Evolutionary conservation across 306 rosid genomes (phyloP), one percentile per base, ranked within the genome.

Genomic region (Prunus mira): DNA sequence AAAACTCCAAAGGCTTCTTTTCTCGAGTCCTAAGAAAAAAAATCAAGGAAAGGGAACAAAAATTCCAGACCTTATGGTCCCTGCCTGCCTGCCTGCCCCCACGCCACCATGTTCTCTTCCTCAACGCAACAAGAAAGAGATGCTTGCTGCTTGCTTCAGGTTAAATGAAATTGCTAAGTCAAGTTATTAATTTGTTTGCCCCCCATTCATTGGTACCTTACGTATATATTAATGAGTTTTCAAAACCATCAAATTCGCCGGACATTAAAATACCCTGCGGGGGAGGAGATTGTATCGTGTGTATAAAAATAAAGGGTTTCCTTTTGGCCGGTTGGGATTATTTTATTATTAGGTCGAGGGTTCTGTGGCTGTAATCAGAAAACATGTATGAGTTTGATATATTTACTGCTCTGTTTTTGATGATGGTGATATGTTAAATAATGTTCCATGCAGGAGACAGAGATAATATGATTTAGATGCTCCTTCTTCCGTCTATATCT

Each of bases 341-440:
- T 18, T 32, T 30, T 64, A 64, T 64, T 56, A 20, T 64, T 20
- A 20, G 68, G 43, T 30, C 20, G 67, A 28, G 45, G 12, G 46
- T 14, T 61, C 6, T 27, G 56, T 51, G 20, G 17, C 6, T 51
- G 2, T 12, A 65, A 65, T 38, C 12, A 6, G 17, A 22, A 47
- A 69, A 18, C 41, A 70, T 11, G 46, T 51, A 28, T 18, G 27
- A 69, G 60, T 34, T 49, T 28, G 12, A 28, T 10, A 17, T 52
- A 20, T 22, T 25, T 12, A 52, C n/a, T 32, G 41, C 30, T 19
- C 5, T 71, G 64, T 19, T 71, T n/a, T 71, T 10, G 49, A n/a
- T 50, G 12, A 54, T 58, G 19, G 43, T 24, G 76, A 73, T 74
- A 69, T 52, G 63, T 45, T 74, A 62, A 82, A 69, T 4, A 19